These are phyloP conservation scores for Ascoidea asiatica DNA, from an alignment of 805 yeast species.

Conservation along the genomic window DNA sequence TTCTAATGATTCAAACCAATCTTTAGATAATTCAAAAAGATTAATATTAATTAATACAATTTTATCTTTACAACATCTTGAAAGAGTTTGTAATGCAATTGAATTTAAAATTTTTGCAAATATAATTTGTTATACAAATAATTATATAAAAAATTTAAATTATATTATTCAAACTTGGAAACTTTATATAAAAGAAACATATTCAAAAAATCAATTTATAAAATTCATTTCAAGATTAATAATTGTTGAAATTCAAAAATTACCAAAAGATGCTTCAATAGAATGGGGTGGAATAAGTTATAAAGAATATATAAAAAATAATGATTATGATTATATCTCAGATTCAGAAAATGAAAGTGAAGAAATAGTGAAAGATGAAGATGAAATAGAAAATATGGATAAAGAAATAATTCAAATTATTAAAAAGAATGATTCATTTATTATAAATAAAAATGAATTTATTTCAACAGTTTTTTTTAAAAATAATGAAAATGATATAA, in stretches of 20 bases:
- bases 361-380: constrained; percentile 12
- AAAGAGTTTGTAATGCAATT: constrained; percentile 44
- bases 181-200: constrained; percentile 21
- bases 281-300: constrained; percentile 67
- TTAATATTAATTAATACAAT: constrained; percentile 24
- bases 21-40: constrained; percentile 7
- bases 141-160: no score
- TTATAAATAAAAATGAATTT: constrained; percentile 5
- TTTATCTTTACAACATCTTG: constrained; percentile 64
- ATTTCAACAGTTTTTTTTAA: constrained; percentile 2
- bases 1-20: background rate
- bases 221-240: constrained; percentile 28
- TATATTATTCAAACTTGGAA: constrained; percentile 28
- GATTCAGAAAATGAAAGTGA: constrained; percentile 20
- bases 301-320: constrained; percentile 24
- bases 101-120: constrained; percentile 29
- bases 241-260: constrained; percentile 37
- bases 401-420: background rate
- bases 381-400: background rate
- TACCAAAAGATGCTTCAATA: constrained; percentile 52
- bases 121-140: constrained; percentile 37
- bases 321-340: constrained; percentile 22
- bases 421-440: constrained; percentile 1
- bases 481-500: background rate
- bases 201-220: constrained; percentile 11